Evolutionary conservation across 2,329 filamentous ascomycete genomes (phyloP).

Genomic region (Aspergillus ochraceoroseus): DNA sequence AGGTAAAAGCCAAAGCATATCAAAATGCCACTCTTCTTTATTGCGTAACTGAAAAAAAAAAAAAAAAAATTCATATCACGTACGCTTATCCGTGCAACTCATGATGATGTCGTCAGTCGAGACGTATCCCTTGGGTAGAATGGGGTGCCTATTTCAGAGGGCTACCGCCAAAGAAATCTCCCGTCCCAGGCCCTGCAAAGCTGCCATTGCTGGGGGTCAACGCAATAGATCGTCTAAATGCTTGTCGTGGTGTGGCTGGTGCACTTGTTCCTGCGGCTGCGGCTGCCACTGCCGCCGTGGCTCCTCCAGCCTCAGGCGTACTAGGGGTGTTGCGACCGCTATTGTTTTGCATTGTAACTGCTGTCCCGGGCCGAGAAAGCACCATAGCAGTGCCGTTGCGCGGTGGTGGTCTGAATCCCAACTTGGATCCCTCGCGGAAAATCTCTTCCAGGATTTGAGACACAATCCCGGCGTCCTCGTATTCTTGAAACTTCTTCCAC

Average conservation of each 20-base stretch:
- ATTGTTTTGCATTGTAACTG: conserved; percentile 36
- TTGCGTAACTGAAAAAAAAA: neutral
- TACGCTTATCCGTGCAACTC: conserved; percentile 1
- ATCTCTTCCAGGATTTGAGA: conserved; percentile 82
- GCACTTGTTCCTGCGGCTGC: no score
- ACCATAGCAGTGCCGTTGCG: conserved; percentile 33
- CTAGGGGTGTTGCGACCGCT: conserved; percentile 43
- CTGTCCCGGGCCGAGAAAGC: conserved; percentile 39
- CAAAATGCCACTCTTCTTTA: conserved; percentile 4
- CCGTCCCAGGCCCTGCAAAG: conserved; percentile 36
- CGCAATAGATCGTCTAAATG: conserved; percentile 40
- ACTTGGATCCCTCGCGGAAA: conserved; percentile 61
- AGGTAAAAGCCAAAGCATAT: neutral
- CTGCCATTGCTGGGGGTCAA: conserved; percentile 43
- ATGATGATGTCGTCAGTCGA: conserved; percentile 3
- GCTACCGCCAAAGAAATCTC: conserved; percentile 40
- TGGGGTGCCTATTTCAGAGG: conserved; percentile 32
- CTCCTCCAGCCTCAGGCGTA: conserved; percentile 33
- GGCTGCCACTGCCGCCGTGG: no score
- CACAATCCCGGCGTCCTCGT: conserved; percentile 75
- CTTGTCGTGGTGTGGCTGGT: conserved; percentile 41
- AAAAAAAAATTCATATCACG: conserved; percentile 3
- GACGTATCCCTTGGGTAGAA: no score
- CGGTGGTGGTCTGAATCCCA: conserved; percentile 54
- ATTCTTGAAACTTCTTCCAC: conserved; percentile 86